Evolutionary conservation across 345 rosid species (phyloP), one percentile per base, ranked within the genome.

Genomic region (Hirschfeldia incana): DNA sequence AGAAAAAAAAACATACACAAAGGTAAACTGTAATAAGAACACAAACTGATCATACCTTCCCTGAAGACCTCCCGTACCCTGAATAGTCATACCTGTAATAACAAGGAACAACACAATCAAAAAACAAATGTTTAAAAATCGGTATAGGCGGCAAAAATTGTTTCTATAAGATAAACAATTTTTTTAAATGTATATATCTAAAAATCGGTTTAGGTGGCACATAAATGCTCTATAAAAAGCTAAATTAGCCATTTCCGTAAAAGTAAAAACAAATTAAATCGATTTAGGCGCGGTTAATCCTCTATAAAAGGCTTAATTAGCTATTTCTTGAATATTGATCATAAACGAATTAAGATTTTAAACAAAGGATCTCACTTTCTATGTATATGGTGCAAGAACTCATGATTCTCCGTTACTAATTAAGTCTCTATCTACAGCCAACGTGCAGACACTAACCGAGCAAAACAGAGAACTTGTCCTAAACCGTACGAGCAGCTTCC

Each of bases 1-100:
- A 67, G 13, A 63, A 16, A 58, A 11, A 57, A 5, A 16, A 29
- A 12, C 42, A 44, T 37, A 1, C 60, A 8, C 37, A 46, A 68
- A 33, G 17, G 57, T 51, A 51, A 39, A 49, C 21, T n/a, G 57
- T 49, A 5, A 49, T 49, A 49, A 49, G 17, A 44, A 70, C 5
- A 55, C 16, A 64, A 51, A 30, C 30, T 8, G 32, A 73, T 70
- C 75, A 66, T 88, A 91, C 98, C 97, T 93, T 93, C 63, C 97
- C 98, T 32, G 87, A 72, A 5, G 98, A 94, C 63, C 85, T 89
- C 5, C 98, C 98, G 62, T 94, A 94, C 1, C 98, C 98, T 15
- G 97, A 91, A 78, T 94, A 94, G 82, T 94, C 98, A 80, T 94
- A 94, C 85, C 98, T 92, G 88, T 80, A 75, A 2, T n/a, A 12